Evolutionary conservation across 208 protist species (phyloP).

Genomic region (Kentomonas sorsogonicus): DNA sequence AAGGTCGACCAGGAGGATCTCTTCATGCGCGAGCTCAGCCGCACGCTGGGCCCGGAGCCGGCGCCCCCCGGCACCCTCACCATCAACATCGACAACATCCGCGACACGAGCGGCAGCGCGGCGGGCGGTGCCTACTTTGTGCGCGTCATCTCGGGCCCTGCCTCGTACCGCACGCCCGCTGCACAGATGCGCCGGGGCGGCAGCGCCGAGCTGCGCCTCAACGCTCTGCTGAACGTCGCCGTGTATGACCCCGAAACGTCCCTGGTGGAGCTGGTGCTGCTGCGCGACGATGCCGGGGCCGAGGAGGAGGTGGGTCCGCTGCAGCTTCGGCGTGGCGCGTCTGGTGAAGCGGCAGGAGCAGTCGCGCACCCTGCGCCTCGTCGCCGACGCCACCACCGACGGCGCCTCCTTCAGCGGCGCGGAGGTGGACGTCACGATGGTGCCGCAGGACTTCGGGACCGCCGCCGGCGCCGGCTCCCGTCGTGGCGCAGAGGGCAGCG

Average conservation of each 20-base stretch:
- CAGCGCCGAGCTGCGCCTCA: conserved; percentile 34
- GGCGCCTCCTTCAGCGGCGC: conserved; percentile 31
- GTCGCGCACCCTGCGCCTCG: conserved; percentile 34
- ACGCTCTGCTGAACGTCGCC: conserved; percentile 26
- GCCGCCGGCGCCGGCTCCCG: background rate
- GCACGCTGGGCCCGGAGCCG: conserved; percentile 56
- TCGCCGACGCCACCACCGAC: conserved; percentile 38
- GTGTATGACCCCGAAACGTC: conserved; percentile 40
- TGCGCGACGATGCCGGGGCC: conserved; percentile 30
- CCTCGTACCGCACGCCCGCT: conserved; percentile 26
- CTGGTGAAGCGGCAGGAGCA: conserved; percentile 22
- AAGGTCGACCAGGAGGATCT: conserved; percentile 45
- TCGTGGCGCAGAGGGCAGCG: too few species aligned
- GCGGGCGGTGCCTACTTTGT: conserved; percentile 25
- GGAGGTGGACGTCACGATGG: conserved; percentile 35
- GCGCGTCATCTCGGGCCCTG: conserved; percentile 37
- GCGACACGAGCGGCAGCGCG: conserved; percentile 11
- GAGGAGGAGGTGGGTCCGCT: conserved; percentile 58
- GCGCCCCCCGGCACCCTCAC: conserved; percentile 19
- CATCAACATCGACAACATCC: conserved; percentile 26
- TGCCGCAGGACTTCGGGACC: conserved; percentile 1
- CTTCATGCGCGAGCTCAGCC: conserved; percentile 50
- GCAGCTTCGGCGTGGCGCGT: conserved; percentile 32
- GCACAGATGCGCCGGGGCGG: conserved; percentile 18
- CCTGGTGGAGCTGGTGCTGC: conserved; percentile 47